Base-by-base conservation (phyloP, 345 rosid species). In the Linum tenue region DNA sequence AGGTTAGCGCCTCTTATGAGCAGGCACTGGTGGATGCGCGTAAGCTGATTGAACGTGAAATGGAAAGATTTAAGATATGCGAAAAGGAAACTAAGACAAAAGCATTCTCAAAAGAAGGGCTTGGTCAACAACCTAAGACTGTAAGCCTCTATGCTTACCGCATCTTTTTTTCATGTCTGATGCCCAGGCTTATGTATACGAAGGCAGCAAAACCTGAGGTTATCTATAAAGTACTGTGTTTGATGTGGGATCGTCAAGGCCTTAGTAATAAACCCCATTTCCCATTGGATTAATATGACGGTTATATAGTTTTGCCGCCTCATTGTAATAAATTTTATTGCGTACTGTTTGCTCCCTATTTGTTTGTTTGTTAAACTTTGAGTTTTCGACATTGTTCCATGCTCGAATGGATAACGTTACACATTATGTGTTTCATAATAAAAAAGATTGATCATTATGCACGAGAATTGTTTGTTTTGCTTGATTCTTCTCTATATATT, bases 61-160 rank as follows among this genome's bases (percentile, higher is more conserved):
- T 94, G 99, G 99, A 94, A 77, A 86, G 97, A 72, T 94, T 94
- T 79, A 94, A 94, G 79, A 87, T 91, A 40, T 94, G 97, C 60
- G 99, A 91, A 72, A 94, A 94, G 82, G 99, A 94, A 83, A 91
- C 95, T 7, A 94, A 94, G 86, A 94, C 97, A 59, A 94, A 94
- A 87, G 99, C 99, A 40, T 94, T 94, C 72, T 94, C 99, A 37
- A 94, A 91, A 71, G 99, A 94, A 83, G 99, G 99, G 59, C 79
- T 94, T 77, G 99, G 96, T 17, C 99, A 94, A 75, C 99, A 94
- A 72, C 99, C 97, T 38, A 94, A 89, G 84, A 94, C 99, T 70
- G 99, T 95, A 82, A 82, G 97, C 31, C 16, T 11, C 60, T 67
- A 70, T 7, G 39, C 63, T 63, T 39, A 55, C 12, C 42, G 15